Conservation (phyloP, 441 rosid species). For the Mallotus japonicus region DNA sequence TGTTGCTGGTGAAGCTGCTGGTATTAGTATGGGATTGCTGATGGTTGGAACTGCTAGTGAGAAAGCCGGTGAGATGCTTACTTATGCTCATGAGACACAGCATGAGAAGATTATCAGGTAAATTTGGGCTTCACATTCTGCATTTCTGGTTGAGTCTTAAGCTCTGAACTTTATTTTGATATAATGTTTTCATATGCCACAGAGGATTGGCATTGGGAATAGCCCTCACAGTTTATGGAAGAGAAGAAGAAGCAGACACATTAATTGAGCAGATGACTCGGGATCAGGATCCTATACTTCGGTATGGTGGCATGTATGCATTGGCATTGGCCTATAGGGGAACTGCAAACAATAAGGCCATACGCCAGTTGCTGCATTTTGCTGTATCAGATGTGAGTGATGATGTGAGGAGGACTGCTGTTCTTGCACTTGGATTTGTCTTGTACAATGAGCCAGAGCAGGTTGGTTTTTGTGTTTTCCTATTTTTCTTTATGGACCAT, state of each 20-base stretch:
- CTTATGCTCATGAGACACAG: slow-evolving; percentile 95
- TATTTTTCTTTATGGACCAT: not conserved
- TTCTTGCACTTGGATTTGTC: slow-evolving; percentile 96
- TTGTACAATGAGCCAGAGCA: slow-evolving; percentile 95
- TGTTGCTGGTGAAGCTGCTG: slow-evolving; percentile 99
- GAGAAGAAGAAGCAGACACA: slow-evolving; percentile 97
- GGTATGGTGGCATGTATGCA: slow-evolving; percentile 99
- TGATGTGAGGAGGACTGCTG: slow-evolving; percentile 97
- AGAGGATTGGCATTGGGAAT: slow-evolving; percentile 94
- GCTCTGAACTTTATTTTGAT: slow-evolving; percentile 11
- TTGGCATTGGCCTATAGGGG: slow-evolving; percentile 95
- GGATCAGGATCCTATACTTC: slow-evolving; percentile 93
- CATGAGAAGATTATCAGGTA: slow-evolving; percentile 98
- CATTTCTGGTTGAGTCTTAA: slow-evolving; percentile 3
- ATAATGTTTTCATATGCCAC: slow-evolving; percentile 8
- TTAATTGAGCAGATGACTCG: slow-evolving; percentile 96
- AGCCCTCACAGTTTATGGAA: slow-evolving; percentile 91
- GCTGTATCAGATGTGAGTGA: slow-evolving; percentile 97
- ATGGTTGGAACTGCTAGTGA: slow-evolving; percentile 99
- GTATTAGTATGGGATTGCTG: slow-evolving; percentile 94
- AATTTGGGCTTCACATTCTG: slow-evolving; percentile 9
- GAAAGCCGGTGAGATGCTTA: slow-evolving; percentile 95
- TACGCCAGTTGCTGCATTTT: slow-evolving; percentile 94
- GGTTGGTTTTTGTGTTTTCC: slow-evolving; percentile 38
- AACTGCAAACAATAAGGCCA: slow-evolving; percentile 97